Evolutionary conservation across 192 early-diverging fungal species (phyloP), one percentile per base, ranked within the genome.

Genomic region (Backusella tuberculispora): DNA sequence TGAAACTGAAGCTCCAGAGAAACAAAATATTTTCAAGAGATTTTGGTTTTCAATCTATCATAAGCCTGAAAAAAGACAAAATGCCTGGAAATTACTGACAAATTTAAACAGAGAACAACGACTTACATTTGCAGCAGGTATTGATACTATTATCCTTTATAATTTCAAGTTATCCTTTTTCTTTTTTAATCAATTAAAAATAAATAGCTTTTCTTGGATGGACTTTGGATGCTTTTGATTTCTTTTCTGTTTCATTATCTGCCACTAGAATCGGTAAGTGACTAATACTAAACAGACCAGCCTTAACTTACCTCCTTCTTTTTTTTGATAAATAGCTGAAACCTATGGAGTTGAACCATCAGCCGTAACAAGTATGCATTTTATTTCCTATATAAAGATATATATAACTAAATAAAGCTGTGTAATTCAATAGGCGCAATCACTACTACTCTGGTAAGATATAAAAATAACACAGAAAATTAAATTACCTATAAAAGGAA

Each of bases 221-320:
- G 91, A 86, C 88, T 47, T 77, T 92, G 15, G 90, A 94, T 73
- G 86, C 90, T 6, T 86, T 91, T 53, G 92, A 94, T 80, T 94
- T 87, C 77, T 92, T 91, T 71, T 85, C 86, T 40, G 87, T 92
- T 5, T 78, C 86, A 15, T 78, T 91, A 76, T 76, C 88, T 1
- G 76, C 88, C 10, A 84, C 85, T 40, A 80, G 87, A 68, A 85
- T 90, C 17, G 76, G 76, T 77, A 66, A 72, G 46, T 56, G 21
- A 12, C 42, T 21, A 12, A 10, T 1, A 60, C 21, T 60, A 60
- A 60, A 60, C 53, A 60, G 26, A 60, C 26, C 21, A 24, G 53
- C 53, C 21, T 60, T 2, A 0, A 12, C 6, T 60, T 60, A 60
- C 21, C 26, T 26, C 21, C 7, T 26, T 24, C 9, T 12, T 21